These are phyloP conservation scores for Malania oleifera DNA, from an alignment of 164 flowering plant species.

Conservation along the genomic window DNA sequence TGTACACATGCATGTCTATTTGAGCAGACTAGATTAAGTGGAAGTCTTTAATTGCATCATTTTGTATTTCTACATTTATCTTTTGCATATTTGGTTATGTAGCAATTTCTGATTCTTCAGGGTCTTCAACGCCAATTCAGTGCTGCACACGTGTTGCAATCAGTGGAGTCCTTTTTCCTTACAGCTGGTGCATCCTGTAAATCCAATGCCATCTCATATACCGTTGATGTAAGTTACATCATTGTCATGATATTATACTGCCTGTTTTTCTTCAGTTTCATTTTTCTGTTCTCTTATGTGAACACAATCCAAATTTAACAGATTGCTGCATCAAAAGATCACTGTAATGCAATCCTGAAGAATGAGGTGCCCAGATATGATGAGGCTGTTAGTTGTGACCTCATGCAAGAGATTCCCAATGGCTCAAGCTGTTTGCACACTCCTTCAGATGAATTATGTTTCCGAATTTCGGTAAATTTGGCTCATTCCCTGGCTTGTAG, in stretches of 20 bases:
- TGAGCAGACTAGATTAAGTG: not conserved
- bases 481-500: conserved; percentile 3
- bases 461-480: conserved; percentile 51
- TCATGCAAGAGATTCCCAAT: conserved; percentile 17
- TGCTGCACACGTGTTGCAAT: conserved; percentile 68
- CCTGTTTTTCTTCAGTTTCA: not conserved
- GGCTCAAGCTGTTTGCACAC: conserved; percentile 19
- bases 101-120: conserved; percentile 28
- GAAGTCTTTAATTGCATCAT: not conserved
- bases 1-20: too few relatives aligned
- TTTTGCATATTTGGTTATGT: not conserved
- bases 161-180: conserved; percentile 54
- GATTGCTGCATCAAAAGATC: conserved; percentile 54
- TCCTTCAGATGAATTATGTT: conserved; percentile 26
- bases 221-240: conserved; percentile 55
- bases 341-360: conserved; percentile 35
- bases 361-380: conserved; percentile 16
- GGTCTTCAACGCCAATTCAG: conserved; percentile 68
- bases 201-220: conserved; percentile 47
- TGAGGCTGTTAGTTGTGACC: conserved; percentile 13
- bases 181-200: conserved; percentile 60
- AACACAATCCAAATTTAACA: conserved; percentile 18
- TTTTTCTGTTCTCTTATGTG: conserved; percentile 10
- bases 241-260: not conserved
- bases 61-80: not conserved